Base-by-base conservation (phyloP, 805 yeast genomes). In the Candida multigemmis region DNA sequence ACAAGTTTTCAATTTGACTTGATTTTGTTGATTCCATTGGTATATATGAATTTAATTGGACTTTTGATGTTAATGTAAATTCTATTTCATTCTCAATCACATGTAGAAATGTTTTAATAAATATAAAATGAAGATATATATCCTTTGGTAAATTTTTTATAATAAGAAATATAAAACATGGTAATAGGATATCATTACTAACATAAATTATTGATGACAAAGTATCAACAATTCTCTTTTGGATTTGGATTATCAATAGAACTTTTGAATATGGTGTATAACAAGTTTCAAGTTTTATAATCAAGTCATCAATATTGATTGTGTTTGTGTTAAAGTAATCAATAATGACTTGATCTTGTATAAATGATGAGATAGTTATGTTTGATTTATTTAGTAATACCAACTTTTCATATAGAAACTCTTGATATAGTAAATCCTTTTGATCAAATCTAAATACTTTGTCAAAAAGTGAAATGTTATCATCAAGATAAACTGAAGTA, bases 131-230 rank as follows among this genome's bases (percentile, higher is more conserved):
- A 29, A 60, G 46, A 34, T 46, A 54, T 17, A 60, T 38, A 12
- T 60, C 64, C 19, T 34, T 25, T 2, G 46, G 40, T 10, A 44
- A 30, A 36, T 55, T 48, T 28, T 53, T 46, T 14, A 61, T 46
- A 12, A 60, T 36, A 22, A 54, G 37, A 32, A 53, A 57, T 14
- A 61, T 60, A 31, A 61, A 42, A 5, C 54, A 42, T 3, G 68
- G 68, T 22, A 61, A 44, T 19, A 61, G 41, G n/a, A 56, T 31
- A 31, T 61, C 68, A 36, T 58, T 60, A 38, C 50, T 57, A 25
- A 60, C 47, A 22, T 30, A 28, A 8, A 33, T 25, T 14, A 32
- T 35, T 2, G 44, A 32, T 9, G 41, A 27, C 26, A 44, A 40
- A 15, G 32, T 19, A 16, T 34, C 31, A 23, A 56, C 43, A 16